phyloP scores from a whole-genome alignment of 2,329 filamentous ascomycete species.

The Ophiosphaerella narmari region DNA sequence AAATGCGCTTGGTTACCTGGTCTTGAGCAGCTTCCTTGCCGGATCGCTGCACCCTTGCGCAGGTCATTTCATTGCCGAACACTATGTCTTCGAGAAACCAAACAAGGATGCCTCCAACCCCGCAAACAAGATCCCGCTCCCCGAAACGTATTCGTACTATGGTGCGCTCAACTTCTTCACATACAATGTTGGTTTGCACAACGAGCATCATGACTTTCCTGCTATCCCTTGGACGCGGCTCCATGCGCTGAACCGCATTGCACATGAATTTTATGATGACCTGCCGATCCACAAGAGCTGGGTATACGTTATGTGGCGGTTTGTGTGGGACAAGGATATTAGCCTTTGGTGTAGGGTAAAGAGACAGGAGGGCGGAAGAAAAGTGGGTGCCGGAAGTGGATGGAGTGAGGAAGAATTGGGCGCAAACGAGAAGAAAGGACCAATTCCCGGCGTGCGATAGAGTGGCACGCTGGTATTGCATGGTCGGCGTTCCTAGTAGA shows the following conservation, averaged over 20 bases:
- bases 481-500: background rate
- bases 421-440: slow-evolving; percentile 53
- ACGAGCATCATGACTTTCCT: slow-evolving; percentile 98
- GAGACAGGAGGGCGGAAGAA: slow-evolving; percentile 75
- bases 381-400: slow-evolving; percentile 55
- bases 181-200: slow-evolving; percentile 97
- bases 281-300: slow-evolving; percentile 88
- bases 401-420: slow-evolving; percentile 57
- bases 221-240: slow-evolving; percentile 93
- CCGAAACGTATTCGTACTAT: slow-evolving; percentile 98
- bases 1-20: slow-evolving; percentile 76
- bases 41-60: slow-evolving; percentile 93
- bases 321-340: slow-evolving; percentile 87
- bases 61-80: slow-evolving; percentile 98
- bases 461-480: background rate
- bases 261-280: slow-evolving; percentile 88
- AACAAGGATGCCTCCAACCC: slow-evolving; percentile 63
- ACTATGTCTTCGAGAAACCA: slow-evolving; percentile 60
- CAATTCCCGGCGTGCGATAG: slow-evolving; percentile 47
- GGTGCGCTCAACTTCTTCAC: slow-evolving; percentile 88
- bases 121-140: slow-evolving; percentile 58
- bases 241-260: slow-evolving; percentile 75
- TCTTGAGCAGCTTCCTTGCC: slow-evolving; percentile 89
- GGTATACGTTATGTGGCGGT: slow-evolving; percentile 92
- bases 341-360: slow-evolving; percentile 93